Base-by-base conservation (phyloP, 2,329 filamentous ascomycete species). In the Cladosporium sp. region DNA sequence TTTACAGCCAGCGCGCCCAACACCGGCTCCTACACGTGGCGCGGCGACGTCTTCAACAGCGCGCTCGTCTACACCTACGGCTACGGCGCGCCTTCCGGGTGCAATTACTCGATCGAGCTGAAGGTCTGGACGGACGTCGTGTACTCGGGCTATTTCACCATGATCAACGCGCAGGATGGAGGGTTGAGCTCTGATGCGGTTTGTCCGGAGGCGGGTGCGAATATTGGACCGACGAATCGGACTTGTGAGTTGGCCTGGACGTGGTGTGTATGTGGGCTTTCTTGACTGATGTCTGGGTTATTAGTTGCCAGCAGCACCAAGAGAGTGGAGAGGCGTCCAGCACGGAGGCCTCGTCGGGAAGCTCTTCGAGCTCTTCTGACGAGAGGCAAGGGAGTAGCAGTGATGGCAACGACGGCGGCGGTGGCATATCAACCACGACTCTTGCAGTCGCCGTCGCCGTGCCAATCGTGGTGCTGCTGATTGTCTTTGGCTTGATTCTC, bases 91-190 rank as follows among this genome's bases (percentile, higher is more conserved):
- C 32, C 38, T n/a, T 47, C 41, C n/a, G 52, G 42, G 12, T 54
- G 52, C 20, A 52, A 54, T 20, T 54, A 54, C 39, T 47, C 52
- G 3, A 44, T 54, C 13, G 44, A 34, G 24, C 37, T 54, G 20
- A 54, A 54, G 27, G 49, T 43, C 9, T 54, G 52, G 52, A 51
- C 43, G 8, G 44, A 54, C 37, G 34, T 39, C 1, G 39, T 42
- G 7, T 54, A 51, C 32, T 54, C 52, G 3, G 24, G 24, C 7
- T 52, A 44, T 22, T 54, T 54, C 39, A 48, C 52, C 2, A 39
- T 54, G n/a, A 51, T 54, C 22, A 54, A 51, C 17, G 48, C 52
- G 13, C 19, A 48, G 32, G 52, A 54, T 36, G 48, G 52, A 17
- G 52, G 52, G 8, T 20, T 54, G 19, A 20, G 13, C n/a, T 19